These are phyloP conservation scores for Curvularia lunata DNA, from an alignment of 2,329 filamentous ascomycete genomes.

Conservation along the genomic window DNA sequence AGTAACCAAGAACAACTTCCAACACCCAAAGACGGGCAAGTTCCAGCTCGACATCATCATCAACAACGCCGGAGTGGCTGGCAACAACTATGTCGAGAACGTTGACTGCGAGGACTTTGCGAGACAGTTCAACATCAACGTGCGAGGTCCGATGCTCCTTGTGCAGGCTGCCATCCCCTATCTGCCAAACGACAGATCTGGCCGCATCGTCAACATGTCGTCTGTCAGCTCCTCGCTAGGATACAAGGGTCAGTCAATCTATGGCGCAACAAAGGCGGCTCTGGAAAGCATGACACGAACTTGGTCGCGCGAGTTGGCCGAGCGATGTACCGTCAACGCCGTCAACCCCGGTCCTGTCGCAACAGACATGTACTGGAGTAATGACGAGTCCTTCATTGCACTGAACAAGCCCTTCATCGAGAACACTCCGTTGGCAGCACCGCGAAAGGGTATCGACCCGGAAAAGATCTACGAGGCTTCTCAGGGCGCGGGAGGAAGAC, in stretches of 20 bases:
- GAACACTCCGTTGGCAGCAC: conserved; percentile 68
- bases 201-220: conserved; percentile 67
- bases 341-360: conserved; percentile 71
- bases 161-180: conserved; percentile 74
- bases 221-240: conserved; percentile 65
- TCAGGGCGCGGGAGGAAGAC: conserved; percentile 57
- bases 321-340: conserved; percentile 68
- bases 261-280: conserved; percentile 71
- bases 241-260: conserved; percentile 65
- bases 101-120: conserved; percentile 71
- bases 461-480: conserved; percentile 58
- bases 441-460: conserved; percentile 66
- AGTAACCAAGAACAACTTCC: conserved; percentile 65
- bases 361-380: conserved; percentile 66
- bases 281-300: conserved; percentile 73
- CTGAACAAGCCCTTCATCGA: conserved; percentile 66
- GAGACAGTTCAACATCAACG: conserved; percentile 78
- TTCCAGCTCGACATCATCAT: conserved; percentile 82
- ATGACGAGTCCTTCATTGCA: conserved; percentile 63
- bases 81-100: conserved; percentile 70
- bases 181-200: conserved; percentile 71
- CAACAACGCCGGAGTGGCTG: conserved; percentile 79
- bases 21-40: conserved; percentile 57
- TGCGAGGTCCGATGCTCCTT: conserved; percentile 78
- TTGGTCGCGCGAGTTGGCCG: conserved; percentile 68